Evolutionary conservation across 345 rosid genomes (phyloP), one percentile per base, ranked within the genome.

Genomic region (Sonneratia alba): DNA sequence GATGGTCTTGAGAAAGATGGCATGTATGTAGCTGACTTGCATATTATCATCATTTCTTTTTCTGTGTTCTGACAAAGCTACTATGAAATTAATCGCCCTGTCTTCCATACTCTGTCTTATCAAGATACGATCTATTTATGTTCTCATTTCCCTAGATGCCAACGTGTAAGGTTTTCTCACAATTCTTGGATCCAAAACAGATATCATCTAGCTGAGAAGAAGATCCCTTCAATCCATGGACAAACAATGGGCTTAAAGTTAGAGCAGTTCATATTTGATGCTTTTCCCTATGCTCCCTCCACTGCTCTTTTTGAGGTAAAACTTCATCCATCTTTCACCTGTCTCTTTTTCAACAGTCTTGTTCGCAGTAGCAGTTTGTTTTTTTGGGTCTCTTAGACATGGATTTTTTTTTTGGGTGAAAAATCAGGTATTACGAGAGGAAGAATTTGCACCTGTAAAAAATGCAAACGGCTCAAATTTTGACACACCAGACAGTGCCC

Each of bases 201-300:
- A 38, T 92, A 87, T 84, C 99, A 95, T 86, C 85, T 92, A 67
- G 99, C 99, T 0, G 99, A 92, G 90, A 95, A 95, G 78, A 95
- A 88, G 81, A 90, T 95, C 71, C 91, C 92, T 73, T 95, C 96
- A 15, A 78, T 90, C 72, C 85, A 95, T 80, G 99, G 97, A 62
- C 75, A 79, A 68, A 87, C 99, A 10, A 48, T 83, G 83, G 97
- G 97, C 53, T 71, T 83, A 63, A 92, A 95, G 80, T 88, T 95
- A 51, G 97, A 95, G 86, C 99, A 90, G 68, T 95, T 87, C 83
- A 79, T 95, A 85, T 95, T 95, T 67, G 98, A 95, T 82, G 92
- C 97, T 24, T 95, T 95, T 79, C 99, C 99, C 5, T 92, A 92
- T 85, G 96, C 99, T 81, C 97, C 98, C 70, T 85, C 99, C 74